These are phyloP conservation scores for Geotrichum restrictum DNA, from an alignment of 1,139 yeast species.

Conservation along the genomic window DNA sequence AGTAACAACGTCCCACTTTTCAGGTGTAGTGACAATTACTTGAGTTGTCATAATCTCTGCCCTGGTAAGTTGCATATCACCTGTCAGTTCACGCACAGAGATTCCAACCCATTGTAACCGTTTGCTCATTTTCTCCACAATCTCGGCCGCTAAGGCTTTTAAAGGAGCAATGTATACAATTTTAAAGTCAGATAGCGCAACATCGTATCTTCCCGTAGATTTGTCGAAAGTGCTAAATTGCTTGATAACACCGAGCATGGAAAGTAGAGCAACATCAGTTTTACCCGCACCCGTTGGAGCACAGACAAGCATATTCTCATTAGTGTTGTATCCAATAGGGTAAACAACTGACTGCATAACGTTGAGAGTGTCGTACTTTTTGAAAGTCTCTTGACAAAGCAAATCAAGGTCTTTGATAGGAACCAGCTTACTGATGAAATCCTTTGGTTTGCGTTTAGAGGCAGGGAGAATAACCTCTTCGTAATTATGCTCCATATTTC, in stretches of 20 bases:
- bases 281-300: constrained; percentile 99
- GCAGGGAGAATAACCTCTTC: constrained; percentile 86
- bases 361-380: constrained; percentile 70
- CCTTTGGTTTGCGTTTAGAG: constrained; percentile 48
- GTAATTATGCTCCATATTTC: constrained; percentile 53
- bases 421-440: constrained; percentile 55
- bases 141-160: constrained; percentile 95
- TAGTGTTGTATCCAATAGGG: constrained; percentile 88
- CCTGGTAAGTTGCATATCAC: constrained; percentile 91
- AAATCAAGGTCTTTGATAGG: constrained; percentile 62
- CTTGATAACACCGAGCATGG: constrained; percentile 76
- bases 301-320: constrained; percentile 93
- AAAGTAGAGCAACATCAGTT: constrained; percentile 88
- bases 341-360: constrained; percentile 88
- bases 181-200: constrained; percentile 79
- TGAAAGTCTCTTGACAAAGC: constrained; percentile 80
- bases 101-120: constrained; percentile 83
- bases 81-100: constrained; percentile 83
- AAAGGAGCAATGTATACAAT: constrained; percentile 93
- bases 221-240: constrained; percentile 52
- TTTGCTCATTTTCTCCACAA: constrained; percentile 80
- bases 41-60: constrained; percentile 82
- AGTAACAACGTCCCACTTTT: constrained; percentile 98
- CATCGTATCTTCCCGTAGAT: constrained; percentile 51
- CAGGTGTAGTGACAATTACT: constrained; percentile 93